Percentiles rank a stretch among this genome's conserved stretches.
These are phyloP conservation scores for Albophoma yamanashiensis DNA, from an alignment of 2,329 filamentous ascomycete genomes.

Conservation along the genomic window DNA sequence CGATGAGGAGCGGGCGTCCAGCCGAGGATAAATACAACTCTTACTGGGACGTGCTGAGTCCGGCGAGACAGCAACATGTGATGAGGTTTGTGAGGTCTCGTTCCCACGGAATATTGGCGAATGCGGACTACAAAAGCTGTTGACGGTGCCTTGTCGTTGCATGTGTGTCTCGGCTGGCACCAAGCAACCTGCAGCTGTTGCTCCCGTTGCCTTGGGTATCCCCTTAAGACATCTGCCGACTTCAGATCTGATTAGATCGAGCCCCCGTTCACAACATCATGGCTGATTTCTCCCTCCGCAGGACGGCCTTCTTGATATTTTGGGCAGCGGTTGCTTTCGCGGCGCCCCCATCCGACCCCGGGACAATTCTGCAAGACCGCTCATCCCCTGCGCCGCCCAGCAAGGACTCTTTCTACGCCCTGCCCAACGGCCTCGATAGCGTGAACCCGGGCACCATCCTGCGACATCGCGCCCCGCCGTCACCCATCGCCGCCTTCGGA, in stretches of 20 bases:
- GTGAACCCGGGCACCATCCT: conserved; percentile 11
- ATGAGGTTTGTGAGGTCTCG: not conserved
- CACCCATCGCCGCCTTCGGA: conserved; percentile 10
- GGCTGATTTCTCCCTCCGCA: not conserved
- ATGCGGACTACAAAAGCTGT: not conserved
- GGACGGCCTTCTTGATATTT: not conserved
- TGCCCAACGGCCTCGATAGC: conserved; percentile 7
- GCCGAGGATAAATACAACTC: not conserved
- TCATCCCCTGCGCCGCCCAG: conserved; percentile 4
- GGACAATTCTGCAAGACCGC: not conserved
- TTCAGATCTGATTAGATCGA: not conserved
- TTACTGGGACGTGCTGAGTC: not conserved
- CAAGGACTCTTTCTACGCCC: conserved; percentile 13
- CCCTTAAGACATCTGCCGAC: not conserved
- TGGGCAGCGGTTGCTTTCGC: not conserved
- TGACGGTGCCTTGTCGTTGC: not conserved
- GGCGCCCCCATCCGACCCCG: not conserved
- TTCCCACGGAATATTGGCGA: not conserved
- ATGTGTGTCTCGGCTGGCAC: not conserved
- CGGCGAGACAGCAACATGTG: not conserved
- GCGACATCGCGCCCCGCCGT: conserved; percentile 8
- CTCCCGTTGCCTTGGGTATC: too few species aligned
- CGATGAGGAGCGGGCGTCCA: not conserved
- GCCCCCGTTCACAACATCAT: not conserved
- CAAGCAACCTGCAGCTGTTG: not conserved